Conservation (phyloP, 2,329 filamentous ascomycete genomes). For the Monosporascus sp. region DNA sequence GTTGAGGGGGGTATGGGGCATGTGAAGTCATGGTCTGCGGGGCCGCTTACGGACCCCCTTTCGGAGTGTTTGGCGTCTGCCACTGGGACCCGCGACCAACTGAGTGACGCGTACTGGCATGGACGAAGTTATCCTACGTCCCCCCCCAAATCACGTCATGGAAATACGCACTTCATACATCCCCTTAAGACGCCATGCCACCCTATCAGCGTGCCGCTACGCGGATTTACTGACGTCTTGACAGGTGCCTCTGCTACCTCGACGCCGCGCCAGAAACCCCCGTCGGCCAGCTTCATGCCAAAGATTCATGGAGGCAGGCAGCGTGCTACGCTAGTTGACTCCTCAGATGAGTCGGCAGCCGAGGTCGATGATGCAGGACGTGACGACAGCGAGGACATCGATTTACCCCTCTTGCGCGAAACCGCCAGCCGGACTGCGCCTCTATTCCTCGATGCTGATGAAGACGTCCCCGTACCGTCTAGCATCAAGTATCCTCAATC, state of each 20-base stretch:
- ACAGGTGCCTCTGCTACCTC: background rate
- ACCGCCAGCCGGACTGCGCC: constrained; percentile 1
- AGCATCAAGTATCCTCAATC: constrained; percentile 12
- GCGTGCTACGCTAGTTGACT: constrained; percentile 7
- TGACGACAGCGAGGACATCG: constrained; percentile 16
- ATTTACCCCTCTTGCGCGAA: constrained; percentile 10
- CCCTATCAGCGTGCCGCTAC: background rate
- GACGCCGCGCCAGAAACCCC: constrained; percentile 3
- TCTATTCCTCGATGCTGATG: constrained; percentile 2
- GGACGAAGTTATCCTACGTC: too few relatives aligned
- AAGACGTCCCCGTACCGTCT: constrained; percentile 4
- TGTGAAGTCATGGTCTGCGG: too few relatives aligned
- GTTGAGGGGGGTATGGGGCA: too few relatives aligned
- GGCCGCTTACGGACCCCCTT: background rate
- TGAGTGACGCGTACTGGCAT: too few relatives aligned
- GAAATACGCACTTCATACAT: too few relatives aligned
- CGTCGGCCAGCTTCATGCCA: constrained; percentile 22
- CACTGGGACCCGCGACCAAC: too few relatives aligned
- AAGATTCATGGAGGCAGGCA: constrained; percentile 7
- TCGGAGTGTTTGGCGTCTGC: background rate
- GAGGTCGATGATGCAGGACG: constrained; percentile 14
- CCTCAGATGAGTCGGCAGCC: constrained; percentile 20
- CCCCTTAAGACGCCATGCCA: too few relatives aligned
- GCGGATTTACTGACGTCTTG: background rate
- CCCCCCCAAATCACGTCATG: too few relatives aligned